phyloP scores from a whole-genome alignment of 2,329 filamentous ascomycete species.

The Purpureocillium lavendulum region DNA sequence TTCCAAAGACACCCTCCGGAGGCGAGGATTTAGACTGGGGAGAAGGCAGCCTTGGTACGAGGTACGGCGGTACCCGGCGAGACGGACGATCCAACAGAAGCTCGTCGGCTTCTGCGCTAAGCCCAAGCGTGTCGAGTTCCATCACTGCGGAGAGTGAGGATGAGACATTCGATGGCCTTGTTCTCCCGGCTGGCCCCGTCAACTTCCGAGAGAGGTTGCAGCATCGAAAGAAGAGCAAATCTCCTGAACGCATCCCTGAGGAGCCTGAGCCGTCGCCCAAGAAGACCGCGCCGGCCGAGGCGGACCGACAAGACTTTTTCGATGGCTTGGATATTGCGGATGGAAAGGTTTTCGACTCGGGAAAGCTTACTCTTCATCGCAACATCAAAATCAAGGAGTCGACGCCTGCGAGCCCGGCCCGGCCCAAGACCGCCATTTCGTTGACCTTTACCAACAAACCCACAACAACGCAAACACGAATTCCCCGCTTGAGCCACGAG shows the following conservation, averaged over 20 bases:
- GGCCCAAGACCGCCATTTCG: slow-evolving; percentile 69
- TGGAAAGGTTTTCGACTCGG: slow-evolving; percentile 71
- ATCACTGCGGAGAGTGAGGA: slow-evolving; percentile 90
- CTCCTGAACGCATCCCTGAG: slow-evolving; percentile 38
- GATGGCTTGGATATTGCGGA: slow-evolving; percentile 80
- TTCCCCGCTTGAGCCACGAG: slow-evolving; percentile 71
- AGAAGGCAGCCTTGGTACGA: slow-evolving; percentile 84
- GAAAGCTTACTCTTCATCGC: slow-evolving; percentile 77
- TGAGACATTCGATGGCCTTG: slow-evolving; percentile 81
- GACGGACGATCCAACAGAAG: slow-evolving; percentile 74
- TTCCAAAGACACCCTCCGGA: slow-evolving; percentile 55
- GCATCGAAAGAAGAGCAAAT: slow-evolving; percentile 56
- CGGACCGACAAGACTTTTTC: slow-evolving; percentile 69
- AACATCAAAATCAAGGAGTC: slow-evolving; percentile 82
- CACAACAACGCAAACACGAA: slow-evolving; percentile 56
- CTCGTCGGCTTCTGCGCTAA: slow-evolving; percentile 82
- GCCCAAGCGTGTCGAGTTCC: slow-evolving; percentile 86
- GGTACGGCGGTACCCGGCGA: slow-evolving; percentile 78
- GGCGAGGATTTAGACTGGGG: slow-evolving; percentile 84
- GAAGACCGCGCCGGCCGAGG: slow-evolving; percentile 25
- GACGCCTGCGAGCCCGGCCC: slow-evolving; percentile 59
- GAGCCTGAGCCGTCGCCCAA: slow-evolving; percentile 24
- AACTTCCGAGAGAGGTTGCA: slow-evolving; percentile 74
- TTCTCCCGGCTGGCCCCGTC: slow-evolving; percentile 75
- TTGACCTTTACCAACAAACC: slow-evolving; percentile 86